Base-by-base conservation (phyloP, 1,284 basidiomycete genomes). In the Cutaneotrichosporon spelunceum region DNA sequence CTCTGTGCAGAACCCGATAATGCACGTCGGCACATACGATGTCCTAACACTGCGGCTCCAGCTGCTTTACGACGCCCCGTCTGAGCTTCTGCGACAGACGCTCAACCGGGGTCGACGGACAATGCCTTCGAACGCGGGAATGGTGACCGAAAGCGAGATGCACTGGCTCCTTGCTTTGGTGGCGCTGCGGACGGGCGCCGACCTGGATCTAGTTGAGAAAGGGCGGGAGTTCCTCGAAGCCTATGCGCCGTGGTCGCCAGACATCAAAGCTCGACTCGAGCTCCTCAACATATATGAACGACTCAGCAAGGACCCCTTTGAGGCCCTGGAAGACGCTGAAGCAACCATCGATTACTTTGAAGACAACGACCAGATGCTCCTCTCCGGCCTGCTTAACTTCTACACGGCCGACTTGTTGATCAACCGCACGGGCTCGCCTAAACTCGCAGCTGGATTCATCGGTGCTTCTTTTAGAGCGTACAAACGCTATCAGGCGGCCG, bases 61-160 rank as follows among this genome's bases (percentile, higher is more conserved):
- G 13, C 62, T 71, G 1, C 55, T 71, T 6, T 75, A 65, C 58
- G 69, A 72, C 44, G 72, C 72, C 1, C 70, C 73, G 0, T 16
- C 60, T 9, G 59, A 62, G 3, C 60, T 59, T 2, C 49, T 68
- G 21, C 19, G 27, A 6, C 26, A 30, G 0, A 48, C 70, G 4
- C 21, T 69, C 14, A 21, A 48, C 9, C 23, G 27, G 0, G 63
- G 56, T 4, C 13, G 36, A 5, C 13, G 34, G 3, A 55, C 53
- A 8, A 49, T 65, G 5, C 53, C 24, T 23, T 56, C 34, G 4
- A 55, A 47, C 30, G 55, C 50, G 14, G 68, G 70, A 4, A 33
- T 67, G 11, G 54, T 62, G 16, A 61, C 58, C 13, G 62, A 61
- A 16, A 47, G 53, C 26, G 73, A 73, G 56, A 68, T 66, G 67